Conservation (phyloP, 1,284 basidiomycete species). For the Agaricales sp. region DNA sequence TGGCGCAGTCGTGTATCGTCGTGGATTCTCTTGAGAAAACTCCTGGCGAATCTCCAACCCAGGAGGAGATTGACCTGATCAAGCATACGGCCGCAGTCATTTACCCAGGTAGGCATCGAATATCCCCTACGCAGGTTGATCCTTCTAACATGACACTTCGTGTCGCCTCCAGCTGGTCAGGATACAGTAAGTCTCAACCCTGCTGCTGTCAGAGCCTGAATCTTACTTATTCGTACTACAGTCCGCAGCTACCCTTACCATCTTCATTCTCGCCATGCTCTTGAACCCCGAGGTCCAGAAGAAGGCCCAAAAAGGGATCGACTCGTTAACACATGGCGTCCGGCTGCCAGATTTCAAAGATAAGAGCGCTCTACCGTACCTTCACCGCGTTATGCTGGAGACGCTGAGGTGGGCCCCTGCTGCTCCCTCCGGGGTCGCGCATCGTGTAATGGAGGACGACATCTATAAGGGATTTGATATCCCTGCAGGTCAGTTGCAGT, state of each 20-base stretch:
- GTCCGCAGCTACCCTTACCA: neutral
- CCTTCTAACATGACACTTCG: neutral
- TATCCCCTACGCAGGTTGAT: neutral
- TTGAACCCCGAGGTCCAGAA: slow-evolving; percentile 16
- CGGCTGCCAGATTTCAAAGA: slow-evolving; percentile 18
- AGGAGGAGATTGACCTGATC: slow-evolving; percentile 24
- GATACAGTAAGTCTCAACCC: slow-evolving; percentile 21
- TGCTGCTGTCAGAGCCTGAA: neutral
- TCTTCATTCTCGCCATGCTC: slow-evolving; percentile 15
- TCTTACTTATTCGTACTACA: neutral
- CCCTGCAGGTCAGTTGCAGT: slow-evolving; percentile 14
- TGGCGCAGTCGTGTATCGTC: neutral
- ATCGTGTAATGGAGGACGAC: slow-evolving; percentile 16
- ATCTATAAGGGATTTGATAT: slow-evolving; percentile 20
- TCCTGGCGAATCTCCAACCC: slow-evolving; percentile 9
- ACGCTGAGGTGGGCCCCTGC: slow-evolving; percentile 12
- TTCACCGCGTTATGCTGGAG: slow-evolving; percentile 15
- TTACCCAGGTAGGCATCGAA: slow-evolving; percentile 22
- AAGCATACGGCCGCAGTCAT: slow-evolving; percentile 28
- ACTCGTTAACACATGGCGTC: slow-evolving; percentile 14
- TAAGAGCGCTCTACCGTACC: slow-evolving; percentile 14
- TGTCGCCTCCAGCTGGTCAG: slow-evolving; percentile 16
- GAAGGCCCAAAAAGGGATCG: slow-evolving; percentile 17
- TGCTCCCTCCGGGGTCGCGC: slow-evolving; percentile 14
- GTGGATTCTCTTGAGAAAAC: neutral